A percentile compares a stretch with the other conserved stretches of the same genome.
Evolutionary conservation across 1,139 yeast species (phyloP).

Genomic region (Torulaspora pretoriensis): DNA sequence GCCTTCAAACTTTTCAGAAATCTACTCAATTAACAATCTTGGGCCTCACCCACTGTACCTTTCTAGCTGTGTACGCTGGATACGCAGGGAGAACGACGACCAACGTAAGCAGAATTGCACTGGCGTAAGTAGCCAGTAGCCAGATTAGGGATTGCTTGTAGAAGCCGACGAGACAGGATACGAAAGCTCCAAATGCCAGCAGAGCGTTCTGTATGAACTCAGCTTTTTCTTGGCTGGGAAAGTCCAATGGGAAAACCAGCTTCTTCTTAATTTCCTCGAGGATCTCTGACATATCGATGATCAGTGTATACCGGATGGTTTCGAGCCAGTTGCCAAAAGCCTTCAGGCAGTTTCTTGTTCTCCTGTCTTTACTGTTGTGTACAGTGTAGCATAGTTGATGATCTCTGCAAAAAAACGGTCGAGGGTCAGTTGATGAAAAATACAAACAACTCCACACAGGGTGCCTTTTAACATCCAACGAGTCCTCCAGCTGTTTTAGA

Average conservation of each 20-base stretch:
- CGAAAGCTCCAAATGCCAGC: conserved; percentile 21
- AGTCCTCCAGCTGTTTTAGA: neutral
- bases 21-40: conserved; percentile 9
- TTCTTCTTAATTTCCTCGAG: conserved; percentile 27
- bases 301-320: neutral
- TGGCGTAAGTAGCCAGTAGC: conserved; percentile 19
- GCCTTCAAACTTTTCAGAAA: neutral
- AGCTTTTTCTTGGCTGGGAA: conserved; percentile 26
- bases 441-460: neutral
- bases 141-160: conserved; percentile 25
- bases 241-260: conserved; percentile 33
- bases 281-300: conserved; percentile 17
- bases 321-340: neutral
- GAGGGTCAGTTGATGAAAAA: neutral
- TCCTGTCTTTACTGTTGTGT: neutral
- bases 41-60: conserved; percentile 28
- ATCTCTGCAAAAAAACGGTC: neutral
- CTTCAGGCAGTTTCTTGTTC: neutral
- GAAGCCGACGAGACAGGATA: conserved; percentile 27
- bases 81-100: conserved; percentile 29
- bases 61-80: conserved; percentile 28
- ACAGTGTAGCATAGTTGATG: neutral
- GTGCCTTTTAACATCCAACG: neutral
- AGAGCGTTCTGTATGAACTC: conserved; percentile 17
- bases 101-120: conserved; percentile 18